phyloP scores from a whole-genome alignment of 2,329 filamentous ascomycete species.

The Pseudophaeomoniella oleicola region DNA sequence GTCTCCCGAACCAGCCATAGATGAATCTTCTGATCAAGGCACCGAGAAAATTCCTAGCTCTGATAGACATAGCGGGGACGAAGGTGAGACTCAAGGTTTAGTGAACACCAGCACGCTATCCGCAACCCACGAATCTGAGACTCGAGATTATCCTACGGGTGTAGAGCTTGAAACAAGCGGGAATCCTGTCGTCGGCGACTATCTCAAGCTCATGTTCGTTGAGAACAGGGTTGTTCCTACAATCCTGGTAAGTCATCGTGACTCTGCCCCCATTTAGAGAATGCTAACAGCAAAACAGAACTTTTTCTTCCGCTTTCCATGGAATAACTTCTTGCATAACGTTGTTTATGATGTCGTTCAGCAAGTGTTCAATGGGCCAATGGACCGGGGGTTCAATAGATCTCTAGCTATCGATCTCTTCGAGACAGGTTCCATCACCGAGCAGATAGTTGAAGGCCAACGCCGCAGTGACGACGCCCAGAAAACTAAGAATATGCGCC shows the following conservation, averaged over 20 bases:
- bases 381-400: slow-evolving; percentile 90
- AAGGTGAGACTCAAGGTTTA: not conserved
- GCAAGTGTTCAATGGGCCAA: slow-evolving; percentile 95
- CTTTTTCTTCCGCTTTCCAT: slow-evolving; percentile 96
- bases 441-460: slow-evolving; percentile 84
- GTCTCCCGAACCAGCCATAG: slow-evolving; percentile 39
- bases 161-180: slow-evolving; percentile 47
- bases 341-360: slow-evolving; percentile 98
- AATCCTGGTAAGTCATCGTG: slow-evolving; percentile 73
- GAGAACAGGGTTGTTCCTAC: slow-evolving; percentile 88
- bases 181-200: slow-evolving; percentile 79
- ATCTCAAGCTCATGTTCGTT: slow-evolving; percentile 91
- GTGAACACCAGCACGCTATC: not conserved
- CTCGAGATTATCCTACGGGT: slow-evolving; percentile 14
- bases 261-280: too few species aligned
- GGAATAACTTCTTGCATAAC: slow-evolving; percentile 99
- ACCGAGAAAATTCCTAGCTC: slow-evolving; percentile 13
- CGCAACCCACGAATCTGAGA: not conserved
- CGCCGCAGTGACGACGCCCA: slow-evolving; percentile 75
- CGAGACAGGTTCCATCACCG: slow-evolving; percentile 75
- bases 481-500: slow-evolving; percentile 66
- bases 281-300: slow-evolving; percentile 39
- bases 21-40: slow-evolving; percentile 30
- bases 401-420: slow-evolving; percentile 85
- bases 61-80: slow-evolving; percentile 5